phyloP scores from a whole-genome alignment of 2,329 filamentous ascomycete species.

The Rhynchosporium graminicola region DNA sequence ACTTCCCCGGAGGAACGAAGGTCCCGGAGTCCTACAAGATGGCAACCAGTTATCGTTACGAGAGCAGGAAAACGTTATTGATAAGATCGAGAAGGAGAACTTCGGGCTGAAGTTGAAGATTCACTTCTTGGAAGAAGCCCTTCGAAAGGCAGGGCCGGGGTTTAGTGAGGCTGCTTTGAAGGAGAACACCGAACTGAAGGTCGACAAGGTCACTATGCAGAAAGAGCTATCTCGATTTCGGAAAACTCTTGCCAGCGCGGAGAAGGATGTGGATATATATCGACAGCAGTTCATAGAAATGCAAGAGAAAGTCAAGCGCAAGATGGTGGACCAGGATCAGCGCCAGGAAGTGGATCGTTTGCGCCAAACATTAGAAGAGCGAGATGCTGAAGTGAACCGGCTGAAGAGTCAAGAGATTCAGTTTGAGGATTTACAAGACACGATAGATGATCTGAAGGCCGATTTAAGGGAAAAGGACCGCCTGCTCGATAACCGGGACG shows the following conservation, averaged over 20 bases:
- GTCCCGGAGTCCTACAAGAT: constrained; percentile 72
- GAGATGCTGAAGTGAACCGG: constrained; percentile 50
- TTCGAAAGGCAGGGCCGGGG: constrained; percentile 83
- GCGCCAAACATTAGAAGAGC: constrained; percentile 56
- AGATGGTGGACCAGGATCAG: constrained; percentile 70
- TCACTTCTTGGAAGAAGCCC: constrained; percentile 89
- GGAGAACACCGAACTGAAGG: constrained; percentile 95
- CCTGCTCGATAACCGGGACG: constrained; percentile 53
- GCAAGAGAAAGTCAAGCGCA: constrained; percentile 77
- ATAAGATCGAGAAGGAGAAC: constrained; percentile 97
- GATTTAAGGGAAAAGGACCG: constrained; percentile 55
- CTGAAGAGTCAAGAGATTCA: constrained; percentile 60
- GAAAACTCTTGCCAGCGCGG: constrained; percentile 79
- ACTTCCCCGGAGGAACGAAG: constrained; percentile 62
- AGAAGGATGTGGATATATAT: constrained; percentile 84
- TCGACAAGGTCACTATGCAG: constrained; percentile 87
- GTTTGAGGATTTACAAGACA: constrained; percentile 68
- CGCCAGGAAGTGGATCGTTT: constrained; percentile 61
- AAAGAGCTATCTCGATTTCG: constrained; percentile 83
- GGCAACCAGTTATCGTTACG: constrained; percentile 89
- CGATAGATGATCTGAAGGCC: constrained; percentile 74
- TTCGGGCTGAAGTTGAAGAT: constrained; percentile 97
- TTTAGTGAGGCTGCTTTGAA: constrained; percentile 87
- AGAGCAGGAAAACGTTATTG: constrained; percentile 93
- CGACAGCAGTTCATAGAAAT: constrained; percentile 79